phyloP scores from a whole-genome alignment of 176 grass and related monocot species.

The Dendrocalamus sinicus region DNA sequence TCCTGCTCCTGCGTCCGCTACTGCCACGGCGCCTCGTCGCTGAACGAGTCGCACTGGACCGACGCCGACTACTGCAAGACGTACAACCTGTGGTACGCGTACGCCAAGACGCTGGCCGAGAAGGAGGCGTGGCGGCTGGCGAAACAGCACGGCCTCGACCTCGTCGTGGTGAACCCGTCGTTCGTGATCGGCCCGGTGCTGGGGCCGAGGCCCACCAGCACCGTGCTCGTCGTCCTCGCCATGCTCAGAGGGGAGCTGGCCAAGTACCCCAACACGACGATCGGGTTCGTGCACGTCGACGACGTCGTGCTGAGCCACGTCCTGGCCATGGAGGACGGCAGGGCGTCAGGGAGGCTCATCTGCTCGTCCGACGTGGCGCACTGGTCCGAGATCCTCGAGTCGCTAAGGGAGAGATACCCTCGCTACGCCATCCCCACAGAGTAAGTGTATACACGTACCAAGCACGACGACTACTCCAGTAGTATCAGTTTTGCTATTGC shows the following conservation, averaged over 20 bases:
- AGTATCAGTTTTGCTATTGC: no score
- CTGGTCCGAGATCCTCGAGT: conserved; percentile 71
- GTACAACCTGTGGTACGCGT: conserved; percentile 85
- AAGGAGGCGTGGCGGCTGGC: conserved; percentile 84
- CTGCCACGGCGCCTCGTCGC: conserved; percentile 53
- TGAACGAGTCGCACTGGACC: conserved; percentile 82
- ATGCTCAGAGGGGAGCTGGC: conserved; percentile 58
- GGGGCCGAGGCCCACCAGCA: conserved; percentile 57
- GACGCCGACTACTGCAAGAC: conserved; percentile 74
- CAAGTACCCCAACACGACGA: conserved; percentile 66
- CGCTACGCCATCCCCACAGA: conserved; percentile 59
- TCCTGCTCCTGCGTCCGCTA: conserved; percentile 77
- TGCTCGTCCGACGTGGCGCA: conserved; percentile 66
- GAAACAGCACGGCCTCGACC: conserved; percentile 53
- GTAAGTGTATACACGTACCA: conserved; percentile 2
- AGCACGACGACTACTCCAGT: no score
- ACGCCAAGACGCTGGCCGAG: conserved; percentile 87
- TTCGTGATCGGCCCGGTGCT: conserved; percentile 74
- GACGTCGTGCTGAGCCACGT: conserved; percentile 75
- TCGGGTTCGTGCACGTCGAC: conserved; percentile 82
- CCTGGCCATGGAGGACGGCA: conserved; percentile 76
- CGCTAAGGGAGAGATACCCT: conserved; percentile 63
- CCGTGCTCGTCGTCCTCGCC: conserved; percentile 52
- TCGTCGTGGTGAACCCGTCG: conserved; percentile 87
- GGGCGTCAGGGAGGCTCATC: conserved; percentile 69